Percentiles rank a stretch among this genome's conserved stretches.
phyloP scores from a whole-genome alignment of 208 protist genomes.

The Tritrichomonas musculus region DNA sequence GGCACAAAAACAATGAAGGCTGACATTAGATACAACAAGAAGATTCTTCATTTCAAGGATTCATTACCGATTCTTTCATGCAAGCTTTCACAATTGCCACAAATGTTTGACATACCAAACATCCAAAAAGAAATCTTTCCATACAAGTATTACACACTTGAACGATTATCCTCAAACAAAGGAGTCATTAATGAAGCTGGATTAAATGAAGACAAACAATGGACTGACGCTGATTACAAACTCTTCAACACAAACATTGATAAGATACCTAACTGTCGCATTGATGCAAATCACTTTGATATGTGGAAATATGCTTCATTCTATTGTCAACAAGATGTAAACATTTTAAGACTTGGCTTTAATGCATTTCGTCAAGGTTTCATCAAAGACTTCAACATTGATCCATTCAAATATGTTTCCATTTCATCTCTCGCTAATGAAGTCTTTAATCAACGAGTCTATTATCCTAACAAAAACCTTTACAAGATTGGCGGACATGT shows the following conservation, averaged over 20 bases:
- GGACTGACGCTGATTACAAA: neutral
- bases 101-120: neutral
- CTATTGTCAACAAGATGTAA: neutral
- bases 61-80: neutral
- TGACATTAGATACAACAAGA: neutral
- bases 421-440: neutral
- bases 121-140: neutral
- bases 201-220: neutral
- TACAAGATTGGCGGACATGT: neutral
- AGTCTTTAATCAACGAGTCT: neutral
- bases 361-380: neutral
- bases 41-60: neutral
- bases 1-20: neutral
- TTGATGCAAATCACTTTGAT: neutral
- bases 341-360: neutral
- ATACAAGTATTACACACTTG: neutral
- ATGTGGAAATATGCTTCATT: neutral
- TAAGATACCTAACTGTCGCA: neutral
- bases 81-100: neutral
- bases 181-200: neutral
- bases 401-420: neutral
- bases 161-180: neutral
- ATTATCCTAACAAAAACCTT: neutral
- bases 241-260: neutral
- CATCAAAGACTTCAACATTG: neutral